Conservation (phyloP, 805 yeast species). For the Priceomyces haplophilus region DNA sequence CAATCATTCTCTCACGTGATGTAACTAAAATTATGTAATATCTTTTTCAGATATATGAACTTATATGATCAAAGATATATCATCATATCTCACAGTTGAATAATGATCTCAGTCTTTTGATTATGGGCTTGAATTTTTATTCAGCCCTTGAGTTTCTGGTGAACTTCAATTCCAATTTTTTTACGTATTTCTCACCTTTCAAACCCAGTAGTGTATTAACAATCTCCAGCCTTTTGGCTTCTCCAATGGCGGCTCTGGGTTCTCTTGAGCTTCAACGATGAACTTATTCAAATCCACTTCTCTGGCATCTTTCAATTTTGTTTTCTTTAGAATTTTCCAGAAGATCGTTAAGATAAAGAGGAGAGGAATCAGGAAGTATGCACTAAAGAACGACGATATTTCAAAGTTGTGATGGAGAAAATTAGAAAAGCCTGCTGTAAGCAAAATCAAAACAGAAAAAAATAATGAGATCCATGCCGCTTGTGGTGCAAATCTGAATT, state of each 20-base stretch:
- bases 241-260: conserved; percentile 27
- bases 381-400: conserved; percentile 20
- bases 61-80: too few species aligned
- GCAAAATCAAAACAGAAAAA: conserved; percentile 20
- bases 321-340: conserved; percentile 32
- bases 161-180: too few species aligned
- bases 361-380: conserved; percentile 24
- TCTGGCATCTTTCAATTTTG: conserved; percentile 31
- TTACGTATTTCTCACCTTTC: not conserved
- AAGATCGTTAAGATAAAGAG: conserved; percentile 22
- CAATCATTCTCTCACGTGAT: too few species aligned
- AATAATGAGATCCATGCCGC: conserved; percentile 11
- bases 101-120: too few species aligned
- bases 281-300: conserved; percentile 27
- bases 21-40: too few species aligned
- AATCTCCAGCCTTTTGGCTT: conserved; percentile 9
- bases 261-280: conserved; percentile 23
- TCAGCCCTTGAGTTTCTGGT: too few species aligned
- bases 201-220: not conserved
- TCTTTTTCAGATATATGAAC: too few species aligned
- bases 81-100: too few species aligned
- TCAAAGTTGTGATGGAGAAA: conserved; percentile 31
- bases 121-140: too few species aligned
- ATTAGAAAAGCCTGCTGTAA: conserved; percentile 35
- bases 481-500: conserved; percentile 16